phyloP scores from a whole-genome alignment of 2,329 filamentous ascomycete species.

The Aspergillus flavus region DNA sequence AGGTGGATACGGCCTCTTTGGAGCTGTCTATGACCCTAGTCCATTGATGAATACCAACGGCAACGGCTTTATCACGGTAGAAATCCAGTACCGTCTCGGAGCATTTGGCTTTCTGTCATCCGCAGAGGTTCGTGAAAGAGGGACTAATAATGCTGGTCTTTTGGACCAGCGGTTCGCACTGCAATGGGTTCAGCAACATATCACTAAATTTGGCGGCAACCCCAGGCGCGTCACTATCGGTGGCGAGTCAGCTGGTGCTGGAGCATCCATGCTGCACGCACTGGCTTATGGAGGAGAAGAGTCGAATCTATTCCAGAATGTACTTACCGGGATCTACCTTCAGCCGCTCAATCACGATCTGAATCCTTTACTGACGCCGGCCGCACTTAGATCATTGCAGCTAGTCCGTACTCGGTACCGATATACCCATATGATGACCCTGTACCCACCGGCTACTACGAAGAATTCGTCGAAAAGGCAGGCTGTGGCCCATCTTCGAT shows the following conservation, averaged over 20 bases:
- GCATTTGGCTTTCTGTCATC: conserved; percentile 5
- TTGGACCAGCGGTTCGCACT: not conserved
- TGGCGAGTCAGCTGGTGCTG: conserved; percentile 1
- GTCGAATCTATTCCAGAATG: not conserved
- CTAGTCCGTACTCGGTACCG: not conserved
- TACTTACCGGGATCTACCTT: not conserved
- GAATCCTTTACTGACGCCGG: not conserved
- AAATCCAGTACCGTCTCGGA: conserved; percentile 4
- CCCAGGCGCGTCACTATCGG: not conserved
- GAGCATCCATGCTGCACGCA: not conserved
- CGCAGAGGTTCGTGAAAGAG: not conserved
- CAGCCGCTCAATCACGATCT: not conserved
- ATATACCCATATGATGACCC: not conserved
- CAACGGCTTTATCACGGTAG: not conserved
- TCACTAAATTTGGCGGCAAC: not conserved
- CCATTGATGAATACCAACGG: not conserved
- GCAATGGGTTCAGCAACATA: conserved; percentile 1
- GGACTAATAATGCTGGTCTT: not conserved
- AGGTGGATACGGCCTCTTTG: not conserved
- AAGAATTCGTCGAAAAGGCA: not conserved
- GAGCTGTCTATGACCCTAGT: not conserved
- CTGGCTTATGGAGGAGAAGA: not conserved
- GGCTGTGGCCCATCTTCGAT: not conserved
- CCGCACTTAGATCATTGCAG: not conserved
- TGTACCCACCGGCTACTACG: not conserved